These are phyloP conservation scores for Plasmodium relictum DNA, from an alignment of 169 alveolate species.

Conservation along the genomic window DNA sequence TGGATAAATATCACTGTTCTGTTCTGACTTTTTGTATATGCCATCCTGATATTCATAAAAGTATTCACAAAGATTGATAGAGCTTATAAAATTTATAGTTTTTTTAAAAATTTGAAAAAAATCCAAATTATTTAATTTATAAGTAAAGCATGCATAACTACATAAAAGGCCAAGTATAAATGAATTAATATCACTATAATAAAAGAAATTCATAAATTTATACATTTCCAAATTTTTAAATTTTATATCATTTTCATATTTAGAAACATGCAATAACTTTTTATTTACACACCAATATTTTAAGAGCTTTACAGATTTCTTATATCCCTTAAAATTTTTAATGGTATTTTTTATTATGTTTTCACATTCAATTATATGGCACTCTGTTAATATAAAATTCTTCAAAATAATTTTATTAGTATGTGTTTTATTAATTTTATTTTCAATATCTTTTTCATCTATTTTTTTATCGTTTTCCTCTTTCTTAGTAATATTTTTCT, in stretches of 20 bases:
- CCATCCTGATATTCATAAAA: constrained; percentile 18
- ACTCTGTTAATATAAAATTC: constrained; percentile 14
- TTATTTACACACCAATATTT: constrained; percentile 51
- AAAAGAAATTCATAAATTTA: neutral
- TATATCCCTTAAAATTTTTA: neutral
- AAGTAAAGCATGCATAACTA: constrained; percentile 22
- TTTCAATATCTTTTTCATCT: no score
- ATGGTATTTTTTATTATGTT: neutral
- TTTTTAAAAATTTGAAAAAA: constrained; percentile 26
- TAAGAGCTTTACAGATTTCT: constrained; percentile 25
- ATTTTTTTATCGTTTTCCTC: neutral
- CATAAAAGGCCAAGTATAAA: constrained; percentile 26
- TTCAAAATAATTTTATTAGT: neutral
- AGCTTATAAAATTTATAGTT: constrained; percentile 28
- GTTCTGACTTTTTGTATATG: neutral
- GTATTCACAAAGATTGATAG: constrained; percentile 1
- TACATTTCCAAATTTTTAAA: constrained; percentile 8
- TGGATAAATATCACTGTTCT: neutral
- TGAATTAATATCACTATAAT: constrained; percentile 30
- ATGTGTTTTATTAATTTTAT: no score
- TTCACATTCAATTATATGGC: constrained; percentile 22
- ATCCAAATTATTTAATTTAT: neutral
- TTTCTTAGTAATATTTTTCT: neutral
- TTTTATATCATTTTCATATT: constrained; percentile 2
- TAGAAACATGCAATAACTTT: constrained; percentile 12